These are phyloP conservation scores for Polychaeton citri DNA, from an alignment of 2,329 filamentous ascomycete genomes.

Conservation along the genomic window DNA sequence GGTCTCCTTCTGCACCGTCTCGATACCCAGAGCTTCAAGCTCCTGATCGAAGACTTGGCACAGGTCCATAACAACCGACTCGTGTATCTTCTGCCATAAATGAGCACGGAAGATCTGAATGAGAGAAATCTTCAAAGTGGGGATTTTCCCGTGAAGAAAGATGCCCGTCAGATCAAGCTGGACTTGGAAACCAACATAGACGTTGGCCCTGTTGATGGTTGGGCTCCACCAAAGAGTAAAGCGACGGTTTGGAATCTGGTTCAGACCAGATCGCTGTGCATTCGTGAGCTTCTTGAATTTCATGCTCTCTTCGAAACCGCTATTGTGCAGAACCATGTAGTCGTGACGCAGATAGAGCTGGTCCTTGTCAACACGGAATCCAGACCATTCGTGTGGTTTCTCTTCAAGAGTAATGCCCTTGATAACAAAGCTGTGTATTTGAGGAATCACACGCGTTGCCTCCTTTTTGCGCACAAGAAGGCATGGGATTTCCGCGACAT, in stretches of 20 bases:
- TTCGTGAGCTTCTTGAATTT: conserved; percentile 99
- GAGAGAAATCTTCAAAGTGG: conserved; percentile 90
- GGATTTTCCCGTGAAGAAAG: conserved; percentile 98
- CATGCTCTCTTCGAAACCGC: conserved; percentile 46
- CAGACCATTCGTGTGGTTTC: conserved; percentile 34
- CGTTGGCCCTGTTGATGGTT: conserved; percentile 55
- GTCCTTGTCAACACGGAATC: conserved; percentile 38
- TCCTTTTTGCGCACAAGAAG: neutral
- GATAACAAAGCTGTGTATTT: conserved; percentile 24
- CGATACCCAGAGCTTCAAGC: conserved; percentile 85
- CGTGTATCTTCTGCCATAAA: conserved; percentile 99
- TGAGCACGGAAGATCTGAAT: conserved; percentile 99
- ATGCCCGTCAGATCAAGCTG: conserved; percentile 96
- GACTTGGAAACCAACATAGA: conserved; percentile 98
- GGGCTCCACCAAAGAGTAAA: conserved; percentile 95
- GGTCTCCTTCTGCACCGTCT: conserved; percentile 58
- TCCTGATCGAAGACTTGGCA: conserved; percentile 98
- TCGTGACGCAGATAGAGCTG: conserved; percentile 39
- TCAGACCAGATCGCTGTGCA: conserved; percentile 88
- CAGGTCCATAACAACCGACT: conserved; percentile 96
- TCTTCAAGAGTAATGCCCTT: conserved; percentile 31
- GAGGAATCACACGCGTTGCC: neutral
- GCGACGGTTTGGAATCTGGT: conserved; percentile 95
- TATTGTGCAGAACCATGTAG: conserved; percentile 33
- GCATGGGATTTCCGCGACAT: no score